These are phyloP conservation scores for Ascochyta fabae DNA, from an alignment of 2,329 filamentous ascomycete species.

Conservation along the genomic window DNA sequence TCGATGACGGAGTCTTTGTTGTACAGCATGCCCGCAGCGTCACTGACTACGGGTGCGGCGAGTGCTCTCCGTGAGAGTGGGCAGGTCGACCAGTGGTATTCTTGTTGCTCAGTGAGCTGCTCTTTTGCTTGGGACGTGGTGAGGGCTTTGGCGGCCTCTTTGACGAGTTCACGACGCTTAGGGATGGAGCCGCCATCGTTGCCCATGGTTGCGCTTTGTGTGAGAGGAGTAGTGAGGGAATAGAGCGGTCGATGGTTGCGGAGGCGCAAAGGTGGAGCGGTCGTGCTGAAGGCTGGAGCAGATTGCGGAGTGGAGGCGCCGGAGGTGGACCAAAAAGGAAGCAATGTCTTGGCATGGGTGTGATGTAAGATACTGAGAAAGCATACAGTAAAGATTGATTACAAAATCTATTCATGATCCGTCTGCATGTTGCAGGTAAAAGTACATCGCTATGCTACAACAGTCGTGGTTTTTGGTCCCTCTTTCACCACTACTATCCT, in stretches of 20 bases:
- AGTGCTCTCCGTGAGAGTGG: slow-evolving; percentile 83
- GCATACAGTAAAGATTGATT: neutral
- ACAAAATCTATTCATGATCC: neutral
- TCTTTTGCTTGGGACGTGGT: slow-evolving; percentile 89
- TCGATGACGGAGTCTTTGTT: slow-evolving; percentile 91
- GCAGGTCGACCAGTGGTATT: slow-evolving; percentile 86
- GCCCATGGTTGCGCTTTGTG: slow-evolving; percentile 68
- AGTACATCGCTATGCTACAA: slow-evolving; percentile 12
- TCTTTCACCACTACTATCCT: neutral
- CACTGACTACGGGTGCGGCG: slow-evolving; percentile 78
- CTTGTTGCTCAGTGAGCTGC: slow-evolving; percentile 80
- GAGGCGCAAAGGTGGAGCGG: slow-evolving; percentile 8
- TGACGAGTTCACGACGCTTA: slow-evolving; percentile 93
- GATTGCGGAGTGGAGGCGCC: slow-evolving; percentile 29
- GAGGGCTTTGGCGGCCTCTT: slow-evolving; percentile 82
- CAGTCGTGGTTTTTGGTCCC: neutral
- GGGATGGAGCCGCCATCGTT: slow-evolving; percentile 98
- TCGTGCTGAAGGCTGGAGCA: neutral
- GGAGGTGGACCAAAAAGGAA: slow-evolving; percentile 23
- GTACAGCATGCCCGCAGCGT: slow-evolving; percentile 83
- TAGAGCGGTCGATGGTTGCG: neutral
- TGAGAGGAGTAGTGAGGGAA: neutral
- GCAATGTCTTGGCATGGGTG: slow-evolving; percentile 1
- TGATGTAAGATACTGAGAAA: neutral
- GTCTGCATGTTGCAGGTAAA: slow-evolving; percentile 9